Evolutionary conservation across 148 eudicot genomes (phyloP).

Genomic region (Vaccinium vitisidaea): DNA sequence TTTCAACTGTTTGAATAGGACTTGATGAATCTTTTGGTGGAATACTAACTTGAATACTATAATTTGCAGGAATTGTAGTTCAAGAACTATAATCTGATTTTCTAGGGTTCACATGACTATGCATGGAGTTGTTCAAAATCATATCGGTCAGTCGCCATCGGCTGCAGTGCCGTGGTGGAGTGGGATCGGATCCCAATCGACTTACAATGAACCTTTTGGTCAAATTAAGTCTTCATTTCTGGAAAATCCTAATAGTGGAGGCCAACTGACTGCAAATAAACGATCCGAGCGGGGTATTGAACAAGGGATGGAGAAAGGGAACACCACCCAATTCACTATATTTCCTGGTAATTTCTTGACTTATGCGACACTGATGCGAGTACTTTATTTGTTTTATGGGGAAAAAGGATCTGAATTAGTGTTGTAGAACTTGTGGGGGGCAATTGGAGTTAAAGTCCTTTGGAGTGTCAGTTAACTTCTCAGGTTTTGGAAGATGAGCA

Average conservation of each 20-base stretch:
- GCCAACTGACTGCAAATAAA: constrained; percentile 16
- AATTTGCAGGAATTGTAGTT: constrained; percentile 17
- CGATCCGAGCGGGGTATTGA: neutral
- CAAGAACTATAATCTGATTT: constrained; percentile 3
- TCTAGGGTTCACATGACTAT: constrained; percentile 17
- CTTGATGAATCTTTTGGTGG: neutral
- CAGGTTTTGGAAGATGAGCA: neutral
- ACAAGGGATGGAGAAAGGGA: constrained; percentile 25
- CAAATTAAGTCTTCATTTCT: constrained; percentile 21
- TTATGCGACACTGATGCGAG: neutral
- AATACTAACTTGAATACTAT: neutral
- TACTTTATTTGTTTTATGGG: neutral
- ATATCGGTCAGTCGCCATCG: constrained; percentile 16
- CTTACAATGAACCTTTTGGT: constrained; percentile 14
- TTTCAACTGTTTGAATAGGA: neutral
- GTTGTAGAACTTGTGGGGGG: neutral
- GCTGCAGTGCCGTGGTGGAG: constrained; percentile 33
- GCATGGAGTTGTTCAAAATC: constrained; percentile 24
- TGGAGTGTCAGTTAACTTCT: neutral
- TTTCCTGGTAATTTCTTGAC: constrained; percentile 32
- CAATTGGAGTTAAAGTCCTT: constrained; percentile 3
- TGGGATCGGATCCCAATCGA: constrained; percentile 24
- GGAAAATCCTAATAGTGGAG: constrained; percentile 11
- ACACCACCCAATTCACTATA: constrained; percentile 31
- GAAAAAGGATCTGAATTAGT: neutral